These are phyloP conservation scores for Rhizoclosmatium hyalinum DNA, from an alignment of 371 early-diverging fungal species.

Conservation along the genomic window DNA sequence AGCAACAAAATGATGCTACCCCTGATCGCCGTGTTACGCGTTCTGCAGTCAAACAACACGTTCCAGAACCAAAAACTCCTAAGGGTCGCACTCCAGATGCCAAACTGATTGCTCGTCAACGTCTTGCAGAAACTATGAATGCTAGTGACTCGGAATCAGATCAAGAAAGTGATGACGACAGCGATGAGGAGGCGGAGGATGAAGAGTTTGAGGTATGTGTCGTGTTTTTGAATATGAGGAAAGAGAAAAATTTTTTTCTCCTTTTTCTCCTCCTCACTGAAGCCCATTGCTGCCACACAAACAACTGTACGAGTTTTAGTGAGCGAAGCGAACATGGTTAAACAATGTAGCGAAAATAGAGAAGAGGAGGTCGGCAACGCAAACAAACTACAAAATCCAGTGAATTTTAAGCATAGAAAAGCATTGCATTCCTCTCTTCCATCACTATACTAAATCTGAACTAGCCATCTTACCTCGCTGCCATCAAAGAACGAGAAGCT, in stretches of 20 bases:
- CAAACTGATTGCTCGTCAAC: neutral
- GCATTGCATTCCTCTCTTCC: neutral
- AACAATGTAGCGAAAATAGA: too few relatives aligned
- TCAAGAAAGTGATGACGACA: neutral
- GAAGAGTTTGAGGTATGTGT: neutral
- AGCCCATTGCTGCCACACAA: neutral
- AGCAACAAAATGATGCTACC: neutral
- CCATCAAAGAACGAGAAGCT: neutral
- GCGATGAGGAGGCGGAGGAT: constrained; percentile 11
- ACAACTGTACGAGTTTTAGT: neutral
- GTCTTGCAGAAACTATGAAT: neutral
- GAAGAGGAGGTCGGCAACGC: neutral
- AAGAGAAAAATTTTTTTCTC: neutral
- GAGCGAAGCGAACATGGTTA: too few relatives aligned
- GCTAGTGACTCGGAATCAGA: constrained; percentile 10
- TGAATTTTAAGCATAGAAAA: neutral
- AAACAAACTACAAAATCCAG: neutral
- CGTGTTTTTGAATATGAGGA: neutral
- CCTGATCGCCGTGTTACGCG: neutral
- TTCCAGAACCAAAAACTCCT: constrained; percentile 9
- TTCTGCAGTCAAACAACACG: neutral
- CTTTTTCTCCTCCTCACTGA: neutral
- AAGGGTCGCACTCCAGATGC: constrained; percentile 13
- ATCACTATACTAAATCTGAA: too few relatives aligned
- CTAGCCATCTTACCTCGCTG: neutral